These are phyloP conservation scores for Cryphonectria japonica DNA, from an alignment of 2,329 filamentous ascomycete species.

Conservation along the genomic window DNA sequence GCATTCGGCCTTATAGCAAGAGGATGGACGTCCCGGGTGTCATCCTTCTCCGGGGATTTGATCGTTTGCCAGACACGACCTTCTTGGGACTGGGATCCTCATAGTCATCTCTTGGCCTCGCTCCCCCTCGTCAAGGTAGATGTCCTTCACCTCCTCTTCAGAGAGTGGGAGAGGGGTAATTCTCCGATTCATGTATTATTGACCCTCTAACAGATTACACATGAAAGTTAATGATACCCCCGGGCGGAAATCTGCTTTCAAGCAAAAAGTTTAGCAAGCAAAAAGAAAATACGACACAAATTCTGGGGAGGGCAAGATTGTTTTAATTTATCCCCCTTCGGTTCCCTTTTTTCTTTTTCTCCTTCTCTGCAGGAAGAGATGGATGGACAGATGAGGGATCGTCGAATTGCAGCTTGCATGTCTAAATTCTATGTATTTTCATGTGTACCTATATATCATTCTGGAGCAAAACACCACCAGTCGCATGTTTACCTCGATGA, in stretches of 20 bases:
- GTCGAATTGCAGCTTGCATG: background rate
- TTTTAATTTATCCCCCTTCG: background rate
- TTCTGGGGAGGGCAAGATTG: background rate
- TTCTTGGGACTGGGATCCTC: background rate
- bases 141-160: background rate
- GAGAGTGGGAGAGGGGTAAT: too few species aligned
- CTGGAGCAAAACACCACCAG: background rate
- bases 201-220: conserved; percentile 5
- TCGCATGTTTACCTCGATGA: background rate
- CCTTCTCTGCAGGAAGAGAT: background rate
- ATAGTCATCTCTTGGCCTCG: too few species aligned
- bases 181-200: too few species aligned
- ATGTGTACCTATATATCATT: background rate
- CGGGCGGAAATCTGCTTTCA: conserved; percentile 4
- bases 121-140: background rate
- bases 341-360: background rate
- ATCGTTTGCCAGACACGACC: background rate
- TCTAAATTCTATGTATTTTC: background rate
- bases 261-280: background rate
- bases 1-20: background rate
- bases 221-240: conserved; percentile 26
- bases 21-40: background rate
- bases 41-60: background rate
- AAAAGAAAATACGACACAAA: background rate
- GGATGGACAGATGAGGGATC: background rate